These are phyloP conservation scores for Pyropia yezoensis DNA, from an alignment of 23 red algal genomes.

Conservation along the genomic window DNA sequence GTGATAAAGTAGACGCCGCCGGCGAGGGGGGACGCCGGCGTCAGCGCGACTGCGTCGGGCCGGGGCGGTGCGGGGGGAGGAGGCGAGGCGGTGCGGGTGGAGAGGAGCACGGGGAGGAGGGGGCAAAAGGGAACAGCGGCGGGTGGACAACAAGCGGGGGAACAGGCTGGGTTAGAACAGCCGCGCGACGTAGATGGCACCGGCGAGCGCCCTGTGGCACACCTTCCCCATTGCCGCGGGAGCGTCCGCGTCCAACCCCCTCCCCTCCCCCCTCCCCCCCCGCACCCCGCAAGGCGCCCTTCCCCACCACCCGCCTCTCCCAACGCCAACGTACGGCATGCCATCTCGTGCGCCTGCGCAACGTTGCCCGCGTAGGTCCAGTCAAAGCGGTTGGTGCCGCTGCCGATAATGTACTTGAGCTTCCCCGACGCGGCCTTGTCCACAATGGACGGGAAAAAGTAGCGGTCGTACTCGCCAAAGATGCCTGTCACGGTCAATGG, in stretches of 20 bases:
- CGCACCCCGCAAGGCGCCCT: too few species aligned
- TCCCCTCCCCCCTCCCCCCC: too few species aligned
- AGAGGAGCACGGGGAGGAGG: too few species aligned
- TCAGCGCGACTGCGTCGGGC: not conserved
- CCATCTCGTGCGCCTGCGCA: slow-evolving; percentile 54
- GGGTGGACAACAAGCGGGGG: too few species aligned
- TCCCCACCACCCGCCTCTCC: too few species aligned
- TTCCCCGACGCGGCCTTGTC: slow-evolving; percentile 44
- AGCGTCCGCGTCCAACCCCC: too few species aligned
- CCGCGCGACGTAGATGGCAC: too few species aligned
- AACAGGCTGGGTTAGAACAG: not conserved
- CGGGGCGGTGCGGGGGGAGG: not conserved
- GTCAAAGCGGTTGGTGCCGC: slow-evolving; percentile 73
- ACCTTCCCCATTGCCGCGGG: too few species aligned
- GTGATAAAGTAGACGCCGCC: slow-evolving; percentile 92
- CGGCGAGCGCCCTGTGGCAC: too few species aligned
- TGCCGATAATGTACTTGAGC: slow-evolving; percentile 76
- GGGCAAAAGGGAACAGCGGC: too few species aligned
- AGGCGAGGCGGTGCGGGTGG: too few species aligned
- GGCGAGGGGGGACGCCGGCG: slow-evolving; percentile 7
- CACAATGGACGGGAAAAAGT: slow-evolving; percentile 64
- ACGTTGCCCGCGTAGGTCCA: slow-evolving; percentile 90
- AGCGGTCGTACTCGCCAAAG: slow-evolving; percentile 79
- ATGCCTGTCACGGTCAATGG: slow-evolving; percentile 47
- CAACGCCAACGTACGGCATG: not conserved